Evolutionary conservation across 805 yeast genomes (phyloP).

Genomic region (Ogataea henricii): DNA sequence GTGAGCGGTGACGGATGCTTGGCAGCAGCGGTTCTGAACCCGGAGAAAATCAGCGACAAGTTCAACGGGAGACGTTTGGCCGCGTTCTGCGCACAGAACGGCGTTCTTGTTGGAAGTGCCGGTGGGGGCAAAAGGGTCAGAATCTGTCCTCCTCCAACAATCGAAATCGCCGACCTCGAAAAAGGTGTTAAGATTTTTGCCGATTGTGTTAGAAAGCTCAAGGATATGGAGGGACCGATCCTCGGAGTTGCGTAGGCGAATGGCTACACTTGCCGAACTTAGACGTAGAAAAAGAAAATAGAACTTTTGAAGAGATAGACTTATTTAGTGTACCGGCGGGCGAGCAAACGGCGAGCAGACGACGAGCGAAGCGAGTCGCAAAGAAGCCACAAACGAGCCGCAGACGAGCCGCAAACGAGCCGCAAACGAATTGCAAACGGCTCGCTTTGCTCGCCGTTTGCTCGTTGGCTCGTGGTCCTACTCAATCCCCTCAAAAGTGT

Average conservation of each 20-base stretch:
- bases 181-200: slow-evolving; percentile 29
- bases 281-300: background rate
- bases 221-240: slow-evolving; percentile 13
- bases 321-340: too few relatives aligned
- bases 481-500: slow-evolving; percentile 3
- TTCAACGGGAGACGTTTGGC: slow-evolving; percentile 25
- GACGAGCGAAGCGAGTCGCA: too few relatives aligned
- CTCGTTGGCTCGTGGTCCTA: background rate
- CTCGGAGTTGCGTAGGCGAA: slow-evolving; percentile 8
- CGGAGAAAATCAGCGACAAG: slow-evolving; percentile 9
- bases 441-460: too few relatives aligned
- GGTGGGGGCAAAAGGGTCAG: slow-evolving; percentile 29
- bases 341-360: too few relatives aligned
- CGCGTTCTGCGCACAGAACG: slow-evolving; percentile 26
- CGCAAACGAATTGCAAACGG: too few relatives aligned
- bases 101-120: slow-evolving; percentile 25
- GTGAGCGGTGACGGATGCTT: slow-evolving; percentile 30
- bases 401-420: too few relatives aligned
- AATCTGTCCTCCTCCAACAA: slow-evolving; percentile 32
- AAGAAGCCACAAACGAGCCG: too few relatives aligned
- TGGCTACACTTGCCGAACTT: background rate
- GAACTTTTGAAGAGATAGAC: too few relatives aligned
- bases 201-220: slow-evolving; percentile 19
- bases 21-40: slow-evolving; percentile 26
- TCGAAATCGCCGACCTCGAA: slow-evolving; percentile 20